phyloP scores from a whole-genome alignment of 345 rosid genomes.

The Euphorbia tirucalli region DNA sequence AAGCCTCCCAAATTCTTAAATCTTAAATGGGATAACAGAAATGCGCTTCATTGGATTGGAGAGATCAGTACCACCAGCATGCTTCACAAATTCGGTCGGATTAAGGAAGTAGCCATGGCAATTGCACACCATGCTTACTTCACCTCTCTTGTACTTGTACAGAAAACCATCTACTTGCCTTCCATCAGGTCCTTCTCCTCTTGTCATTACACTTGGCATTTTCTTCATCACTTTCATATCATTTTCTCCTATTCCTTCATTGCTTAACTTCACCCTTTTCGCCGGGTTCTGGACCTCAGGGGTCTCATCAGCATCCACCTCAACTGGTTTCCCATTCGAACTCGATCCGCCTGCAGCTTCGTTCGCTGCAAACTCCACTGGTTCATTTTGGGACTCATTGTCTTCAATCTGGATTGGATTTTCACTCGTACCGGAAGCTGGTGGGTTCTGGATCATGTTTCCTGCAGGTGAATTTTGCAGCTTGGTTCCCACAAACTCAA shows the following conservation, averaged over 20 bases:
- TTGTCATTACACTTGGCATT: conserved; percentile 55
- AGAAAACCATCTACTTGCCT: conserved; percentile 46
- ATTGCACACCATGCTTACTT: conserved; percentile 48
- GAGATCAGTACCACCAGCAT: conserved; percentile 37
- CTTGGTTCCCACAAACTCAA: no score
- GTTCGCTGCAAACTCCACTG: no score
- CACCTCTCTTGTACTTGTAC: conserved; percentile 34
- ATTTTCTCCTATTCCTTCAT: neutral
- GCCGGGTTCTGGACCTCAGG: conserved; percentile 1
- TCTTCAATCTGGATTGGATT: no score
- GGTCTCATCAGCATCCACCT: neutral
- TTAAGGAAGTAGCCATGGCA: conserved; percentile 52
- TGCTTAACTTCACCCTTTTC: conserved; percentile 21
- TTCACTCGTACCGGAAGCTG: no score
- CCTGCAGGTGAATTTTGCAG: no score
- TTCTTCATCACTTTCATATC: conserved; percentile 33
- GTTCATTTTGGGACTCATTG: no score
- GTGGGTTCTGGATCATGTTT: no score
- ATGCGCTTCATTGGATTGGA: conserved; percentile 21
- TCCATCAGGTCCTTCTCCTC: conserved; percentile 37
- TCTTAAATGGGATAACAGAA: neutral
- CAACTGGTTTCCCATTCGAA: neutral
- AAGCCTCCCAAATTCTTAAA: no score
- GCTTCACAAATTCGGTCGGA: conserved; percentile 49
- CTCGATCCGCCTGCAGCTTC: neutral